phyloP scores from a whole-genome alignment of 805 yeast genomes.

The Zygoascus bituminiphila region DNA sequence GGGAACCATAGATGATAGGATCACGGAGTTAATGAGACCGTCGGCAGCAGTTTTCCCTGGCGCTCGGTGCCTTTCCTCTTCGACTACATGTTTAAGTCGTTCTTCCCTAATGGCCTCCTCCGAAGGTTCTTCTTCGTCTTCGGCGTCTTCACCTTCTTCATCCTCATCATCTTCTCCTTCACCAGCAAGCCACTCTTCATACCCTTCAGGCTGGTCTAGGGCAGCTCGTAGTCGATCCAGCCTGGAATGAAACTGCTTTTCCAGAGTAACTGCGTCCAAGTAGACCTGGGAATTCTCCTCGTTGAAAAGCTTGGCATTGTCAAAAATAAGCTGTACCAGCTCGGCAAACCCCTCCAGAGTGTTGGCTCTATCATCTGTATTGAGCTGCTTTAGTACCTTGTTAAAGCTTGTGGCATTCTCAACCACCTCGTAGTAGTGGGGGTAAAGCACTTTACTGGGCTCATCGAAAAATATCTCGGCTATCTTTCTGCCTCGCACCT shows the following conservation, averaged over 20 bases:
- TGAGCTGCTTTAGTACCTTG: conserved; percentile 46
- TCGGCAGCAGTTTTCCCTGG: conserved; percentile 18
- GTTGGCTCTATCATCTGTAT: conserved; percentile 39
- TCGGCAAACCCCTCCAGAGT: conserved; percentile 51
- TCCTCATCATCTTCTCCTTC: conserved; percentile 1
- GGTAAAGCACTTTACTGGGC: conserved; percentile 61
- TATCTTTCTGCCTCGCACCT: conserved; percentile 38
- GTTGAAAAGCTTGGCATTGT: conserved; percentile 73
- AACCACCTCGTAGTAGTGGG: conserved; percentile 72
- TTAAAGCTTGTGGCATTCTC: conserved; percentile 67
- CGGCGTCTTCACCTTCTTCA: neutral
- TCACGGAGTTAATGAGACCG: conserved; percentile 25
- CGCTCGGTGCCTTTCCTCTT: conserved; percentile 14
- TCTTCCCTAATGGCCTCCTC: conserved; percentile 3
- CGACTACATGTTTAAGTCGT: conserved; percentile 11
- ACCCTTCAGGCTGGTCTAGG: conserved; percentile 9
- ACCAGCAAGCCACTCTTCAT: conserved; percentile 4
- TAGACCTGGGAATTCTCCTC: conserved; percentile 63
- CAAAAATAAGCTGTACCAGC: conserved; percentile 56
- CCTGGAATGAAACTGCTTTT: conserved; percentile 37
- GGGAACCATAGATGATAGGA: conserved; percentile 31
- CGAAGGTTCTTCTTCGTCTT: neutral
- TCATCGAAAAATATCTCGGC: conserved; percentile 69
- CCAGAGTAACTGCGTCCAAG: conserved; percentile 59
- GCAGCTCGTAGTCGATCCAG: conserved; percentile 18